Conservation (phyloP, 306 rosid genomes). For the Prunus mira region DNA sequence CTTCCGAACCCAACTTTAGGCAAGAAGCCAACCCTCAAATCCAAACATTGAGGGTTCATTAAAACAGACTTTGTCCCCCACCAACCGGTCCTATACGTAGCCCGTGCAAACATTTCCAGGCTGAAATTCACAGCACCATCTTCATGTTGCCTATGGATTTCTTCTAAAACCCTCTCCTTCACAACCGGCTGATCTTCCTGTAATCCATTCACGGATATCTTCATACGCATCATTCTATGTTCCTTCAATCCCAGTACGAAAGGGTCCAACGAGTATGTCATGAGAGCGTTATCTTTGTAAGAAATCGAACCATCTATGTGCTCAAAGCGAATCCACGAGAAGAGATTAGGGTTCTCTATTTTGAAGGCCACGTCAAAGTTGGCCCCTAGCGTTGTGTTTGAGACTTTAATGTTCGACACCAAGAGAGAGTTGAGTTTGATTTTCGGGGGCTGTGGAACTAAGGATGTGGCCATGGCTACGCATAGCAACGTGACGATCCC, state of each 20-base stretch:
- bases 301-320: background rate
- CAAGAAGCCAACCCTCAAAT: constrained; percentile 8
- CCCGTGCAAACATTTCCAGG: background rate
- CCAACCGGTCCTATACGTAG: background rate
- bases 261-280: background rate
- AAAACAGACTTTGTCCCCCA: background rate
- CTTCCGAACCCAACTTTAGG: background rate
- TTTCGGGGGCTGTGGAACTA: background rate
- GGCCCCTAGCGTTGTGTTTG: background rate
- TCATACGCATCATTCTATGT: background rate
- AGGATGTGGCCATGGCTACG: background rate
- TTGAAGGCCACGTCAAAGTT: background rate
- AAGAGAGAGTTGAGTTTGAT: background rate
- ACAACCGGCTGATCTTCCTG: background rate
- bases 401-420: background rate
- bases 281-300: background rate
- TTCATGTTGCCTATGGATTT: background rate
- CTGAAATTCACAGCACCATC: background rate
- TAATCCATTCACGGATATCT: background rate
- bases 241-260: background rate
- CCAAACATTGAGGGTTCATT: background rate
- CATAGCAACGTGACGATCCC: background rate
- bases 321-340: background rate
- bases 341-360: background rate
- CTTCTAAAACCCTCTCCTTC: background rate